Evolutionary conservation across 306 rosid genomes (phyloP), one percentile per base, ranked within the genome.

Genomic region (Rosa multiflora): DNA sequence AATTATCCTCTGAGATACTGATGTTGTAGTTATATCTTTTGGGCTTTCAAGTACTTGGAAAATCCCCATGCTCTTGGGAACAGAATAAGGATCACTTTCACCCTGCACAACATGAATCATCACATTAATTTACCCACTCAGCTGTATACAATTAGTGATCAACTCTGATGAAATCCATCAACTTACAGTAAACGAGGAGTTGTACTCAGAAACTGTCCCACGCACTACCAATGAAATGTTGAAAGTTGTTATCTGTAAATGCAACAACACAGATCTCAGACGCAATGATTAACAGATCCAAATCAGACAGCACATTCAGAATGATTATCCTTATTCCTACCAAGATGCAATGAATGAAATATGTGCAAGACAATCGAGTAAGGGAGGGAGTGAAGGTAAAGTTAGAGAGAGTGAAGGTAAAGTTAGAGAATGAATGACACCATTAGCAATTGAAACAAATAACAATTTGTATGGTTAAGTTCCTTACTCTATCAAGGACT

Each of bases 21-120:
- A 85, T 49, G 88, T 77, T 13, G 98, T 96, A 53, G 94, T 93
- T 55, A 91, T 89, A 63, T 82, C 83, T 81, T 87, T 96, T 9
- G 99, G 99, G 84, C 99, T 96, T 62, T 93, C 90, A 10, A 96
- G 96, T 83, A 91, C 75, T 79, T 73, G 88, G 90, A 93, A 96
- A 79, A 87, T 91, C 72, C 99, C 98, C 88, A 87, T 79, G 86
- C 89, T 90, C 85, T 87, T 91, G 21, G 99, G 94, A 74, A 93
- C 83, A 70, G 84, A 85, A 72, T 93, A 93, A 23, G 98, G 99
- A 89, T 89, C 97, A 21, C 29, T 67, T 76, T 83, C 92, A 76
- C 78, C 74, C 99, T 96, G 90, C 77, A 73, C 32, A 42, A 79
- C n/a, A 81, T 43, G 81, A 74, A 53, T 52, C 39, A 55, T 21